Conservation (phyloP, 2,329 filamentous ascomycete genomes). For the Verticillium dahliae region DNA sequence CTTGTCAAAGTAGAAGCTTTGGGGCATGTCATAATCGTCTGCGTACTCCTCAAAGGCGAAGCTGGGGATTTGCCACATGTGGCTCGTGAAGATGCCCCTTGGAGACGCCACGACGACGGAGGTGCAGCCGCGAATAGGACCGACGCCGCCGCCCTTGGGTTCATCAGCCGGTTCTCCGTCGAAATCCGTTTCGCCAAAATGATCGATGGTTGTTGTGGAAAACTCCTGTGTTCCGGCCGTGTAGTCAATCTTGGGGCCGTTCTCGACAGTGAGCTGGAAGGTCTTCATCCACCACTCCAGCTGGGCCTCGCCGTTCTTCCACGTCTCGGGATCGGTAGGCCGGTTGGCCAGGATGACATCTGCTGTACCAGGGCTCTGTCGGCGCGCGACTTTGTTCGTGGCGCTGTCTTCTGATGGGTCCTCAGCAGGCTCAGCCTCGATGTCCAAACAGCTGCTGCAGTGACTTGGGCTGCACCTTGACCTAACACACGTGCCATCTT, state of each 20-base stretch:
- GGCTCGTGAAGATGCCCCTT: constrained; percentile 7
- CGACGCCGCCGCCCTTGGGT: constrained; percentile 3
- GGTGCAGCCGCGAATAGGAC: constrained; percentile 10
- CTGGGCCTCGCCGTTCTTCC: not conserved
- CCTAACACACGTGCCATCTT: not conserved
- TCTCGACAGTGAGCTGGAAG: not conserved
- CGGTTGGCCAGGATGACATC: not conserved
- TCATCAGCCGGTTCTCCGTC: not conserved
- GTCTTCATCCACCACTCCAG: constrained; percentile 1
- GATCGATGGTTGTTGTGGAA: not conserved
- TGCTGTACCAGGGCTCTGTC: not conserved
- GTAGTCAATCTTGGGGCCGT: not conserved
- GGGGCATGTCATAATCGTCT: not conserved
- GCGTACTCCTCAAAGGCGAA: not conserved
- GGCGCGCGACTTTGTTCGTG: too few relatives aligned
- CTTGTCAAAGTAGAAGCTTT: constrained; percentile 2
- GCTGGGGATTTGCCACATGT: constrained; percentile 11
- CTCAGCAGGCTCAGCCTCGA: not conserved
- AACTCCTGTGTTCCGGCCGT: not conserved
- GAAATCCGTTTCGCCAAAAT: not conserved
- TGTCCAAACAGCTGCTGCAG: not conserved
- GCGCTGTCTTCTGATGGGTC: too few relatives aligned
- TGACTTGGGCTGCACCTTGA: not conserved
- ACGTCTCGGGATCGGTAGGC: not conserved
- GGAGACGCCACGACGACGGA: constrained; percentile 7